Evolutionary conservation across 176 grass and related monocot species (phyloP), one percentile per base, ranked within the genome.

Genomic region (Oropetium thomaeum): DNA sequence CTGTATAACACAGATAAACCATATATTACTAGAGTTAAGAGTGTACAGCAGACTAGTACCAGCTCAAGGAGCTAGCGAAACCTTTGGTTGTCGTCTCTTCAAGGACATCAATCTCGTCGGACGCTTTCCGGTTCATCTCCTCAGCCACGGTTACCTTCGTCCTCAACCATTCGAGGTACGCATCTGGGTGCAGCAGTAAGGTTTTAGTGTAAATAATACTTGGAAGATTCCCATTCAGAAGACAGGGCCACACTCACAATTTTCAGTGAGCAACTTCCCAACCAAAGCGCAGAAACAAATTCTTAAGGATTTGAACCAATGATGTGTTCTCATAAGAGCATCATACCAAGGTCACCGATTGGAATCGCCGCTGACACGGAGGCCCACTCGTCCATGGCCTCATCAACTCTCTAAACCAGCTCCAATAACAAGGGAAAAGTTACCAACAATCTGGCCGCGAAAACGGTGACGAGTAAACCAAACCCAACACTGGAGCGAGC

Each of bases 111-210:
- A 98, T 90, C 74, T 95, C 89, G 51, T 11, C 35, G 35, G 67
- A 71, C 40, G 86, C 17, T 42, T 82, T 88, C 30, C 8, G 51
- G 65, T 86, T 86, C 83, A 79, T 82, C 26, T 84, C 84, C 37
- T 88, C 79, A 34, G 23, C 40, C 43, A 65, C 86, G 40, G 25
- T 38, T 40, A 95, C 27, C 38, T 86, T 85, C 72, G 81, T 92
- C 65, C 48, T 90, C 79, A 92, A 73, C 67, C 52, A 58, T 55
- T 87, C 84, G 2, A 98, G 39, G 71, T 84, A 82, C 40, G 64
- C 33, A 53, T 77, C 91, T 98, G 51, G 25, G 59, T 32, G 55
- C 28, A 61, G 61, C 9, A 77, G 67, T 26, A 15, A 0, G n/a
- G n/a, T n/a, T n/a, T n/a, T 16, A 30, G 0, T 4, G 1, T 17